A percentile compares a stretch with the other conserved stretches of the same genome.
Evolutionary conservation across 2,329 filamentous ascomycete species (phyloP).

Genomic region (Colletotrichum abscissum): DNA sequence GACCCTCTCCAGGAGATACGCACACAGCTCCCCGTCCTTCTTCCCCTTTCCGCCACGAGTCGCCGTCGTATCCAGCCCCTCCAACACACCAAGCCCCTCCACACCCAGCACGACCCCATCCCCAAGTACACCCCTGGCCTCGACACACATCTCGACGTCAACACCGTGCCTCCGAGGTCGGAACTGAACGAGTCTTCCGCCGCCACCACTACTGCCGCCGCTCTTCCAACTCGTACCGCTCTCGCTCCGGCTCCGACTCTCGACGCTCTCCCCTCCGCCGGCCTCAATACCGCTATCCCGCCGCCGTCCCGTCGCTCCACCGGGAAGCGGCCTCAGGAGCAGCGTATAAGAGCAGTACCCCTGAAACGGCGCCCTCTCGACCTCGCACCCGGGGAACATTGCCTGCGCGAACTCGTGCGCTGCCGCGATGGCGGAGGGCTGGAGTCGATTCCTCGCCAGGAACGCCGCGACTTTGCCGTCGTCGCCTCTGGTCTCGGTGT

Average conservation of each 20-base stretch:
- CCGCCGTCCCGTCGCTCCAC: slow-evolving; percentile 15
- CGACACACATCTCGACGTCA: slow-evolving; percentile 48
- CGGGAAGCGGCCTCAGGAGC: slow-evolving; percentile 44
- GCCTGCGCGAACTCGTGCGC: slow-evolving; percentile 45
- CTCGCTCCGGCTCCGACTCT: neutral
- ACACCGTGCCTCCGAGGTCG: slow-evolving; percentile 56
- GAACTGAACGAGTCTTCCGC: slow-evolving; percentile 57
- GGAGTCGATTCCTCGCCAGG: slow-evolving; percentile 3
- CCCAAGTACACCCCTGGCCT: slow-evolving; percentile 54
- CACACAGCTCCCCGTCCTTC: slow-evolving; percentile 41
- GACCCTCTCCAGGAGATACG: slow-evolving; percentile 56
- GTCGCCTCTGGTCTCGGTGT: neutral
- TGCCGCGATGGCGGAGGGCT: neutral
- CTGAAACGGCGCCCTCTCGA: slow-evolving; percentile 52
- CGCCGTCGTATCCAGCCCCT: slow-evolving; percentile 9
- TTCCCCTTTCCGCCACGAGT: neutral
- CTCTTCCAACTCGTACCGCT: neutral
- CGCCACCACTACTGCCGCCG: neutral
- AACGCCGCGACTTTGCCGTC: slow-evolving; percentile 17
- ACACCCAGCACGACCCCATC: slow-evolving; percentile 53
- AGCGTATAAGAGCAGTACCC: slow-evolving; percentile 66
- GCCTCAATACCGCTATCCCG: slow-evolving; percentile 13
- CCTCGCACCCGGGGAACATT: slow-evolving; percentile 44
- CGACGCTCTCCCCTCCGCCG: neutral
- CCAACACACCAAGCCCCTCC: slow-evolving; percentile 48